Evolutionary conservation across 768 basidiomycete genomes (phyloP).

Genomic region (Podaxis pistillaris): DNA sequence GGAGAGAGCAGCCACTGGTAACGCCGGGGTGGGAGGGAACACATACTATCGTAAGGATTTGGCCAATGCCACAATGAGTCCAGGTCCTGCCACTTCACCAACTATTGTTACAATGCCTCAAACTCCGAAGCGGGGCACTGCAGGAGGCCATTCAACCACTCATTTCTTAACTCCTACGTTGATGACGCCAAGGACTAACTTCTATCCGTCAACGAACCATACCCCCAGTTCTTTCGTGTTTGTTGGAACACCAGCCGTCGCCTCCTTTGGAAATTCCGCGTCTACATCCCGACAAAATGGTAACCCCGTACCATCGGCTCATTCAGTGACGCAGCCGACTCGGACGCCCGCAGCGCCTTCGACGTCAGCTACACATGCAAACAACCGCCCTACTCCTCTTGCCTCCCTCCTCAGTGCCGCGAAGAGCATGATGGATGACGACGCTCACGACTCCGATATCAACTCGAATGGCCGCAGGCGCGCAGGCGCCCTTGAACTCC

Average conservation of each 20-base stretch:
- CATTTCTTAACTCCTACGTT: slow-evolving; percentile 11
- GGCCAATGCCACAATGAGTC: slow-evolving; percentile 4
- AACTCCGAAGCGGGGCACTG: slow-evolving; percentile 23
- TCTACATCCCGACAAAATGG: slow-evolving; percentile 10
- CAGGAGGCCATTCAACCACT: neutral
- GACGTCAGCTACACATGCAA: slow-evolving; percentile 10
- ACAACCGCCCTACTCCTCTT: slow-evolving; percentile 38
- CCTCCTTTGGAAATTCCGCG: slow-evolving; percentile 17
- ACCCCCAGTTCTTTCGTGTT: slow-evolving; percentile 27
- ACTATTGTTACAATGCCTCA: slow-evolving; percentile 10
- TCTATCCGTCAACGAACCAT: slow-evolving; percentile 4
- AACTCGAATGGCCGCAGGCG: slow-evolving; percentile 17
- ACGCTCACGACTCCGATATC: slow-evolving; percentile 25
- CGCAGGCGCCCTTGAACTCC: slow-evolving; percentile 25
- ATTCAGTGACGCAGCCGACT: neutral
- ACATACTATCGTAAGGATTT: slow-evolving; percentile 22
- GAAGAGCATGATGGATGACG: slow-evolving; percentile 48
- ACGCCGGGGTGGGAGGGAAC: slow-evolving; percentile 18
- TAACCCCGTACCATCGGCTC: slow-evolving; percentile 1
- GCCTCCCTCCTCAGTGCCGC: slow-evolving; percentile 64
- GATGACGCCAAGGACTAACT: slow-evolving; percentile 9
- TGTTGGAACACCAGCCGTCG: slow-evolving; percentile 22
- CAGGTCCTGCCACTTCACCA: slow-evolving; percentile 19
- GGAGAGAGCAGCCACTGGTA: slow-evolving; percentile 26
- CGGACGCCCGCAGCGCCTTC: slow-evolving; percentile 13